Evolutionary conservation across 2,329 filamentous ascomycete genomes (phyloP).

Genomic region (Nemania abortiva): DNA sequence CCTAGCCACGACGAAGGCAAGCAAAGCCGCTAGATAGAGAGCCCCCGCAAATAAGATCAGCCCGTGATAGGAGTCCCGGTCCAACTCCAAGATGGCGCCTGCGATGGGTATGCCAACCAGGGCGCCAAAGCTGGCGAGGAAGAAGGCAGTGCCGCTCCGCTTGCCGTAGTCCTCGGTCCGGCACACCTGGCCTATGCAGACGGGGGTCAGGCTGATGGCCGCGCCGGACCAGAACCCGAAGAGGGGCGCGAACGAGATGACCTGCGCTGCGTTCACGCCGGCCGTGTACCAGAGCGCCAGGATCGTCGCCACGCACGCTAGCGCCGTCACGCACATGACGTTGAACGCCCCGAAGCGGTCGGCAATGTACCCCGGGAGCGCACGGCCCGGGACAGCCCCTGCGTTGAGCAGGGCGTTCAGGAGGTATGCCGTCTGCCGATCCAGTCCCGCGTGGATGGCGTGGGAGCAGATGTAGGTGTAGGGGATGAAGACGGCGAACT

Average conservation of each 20-base stretch:
- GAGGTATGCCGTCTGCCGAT: conserved; percentile 29
- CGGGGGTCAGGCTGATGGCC: conserved; percentile 32
- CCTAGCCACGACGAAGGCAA: conserved; percentile 33
- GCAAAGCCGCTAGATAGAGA: conserved; percentile 27
- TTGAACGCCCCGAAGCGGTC: conserved; percentile 36
- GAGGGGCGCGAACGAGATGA: conserved; percentile 31
- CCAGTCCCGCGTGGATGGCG: conserved; percentile 26
- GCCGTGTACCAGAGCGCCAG: conserved; percentile 32
- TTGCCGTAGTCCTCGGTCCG: conserved; percentile 35
- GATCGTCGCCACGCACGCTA: conserved; percentile 29
- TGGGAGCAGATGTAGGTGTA: conserved; percentile 34
- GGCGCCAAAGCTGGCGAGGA: conserved; percentile 32
- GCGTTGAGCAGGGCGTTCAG: conserved; percentile 32
- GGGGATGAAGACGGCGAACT: conserved; percentile 35
- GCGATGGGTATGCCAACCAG: conserved; percentile 31
- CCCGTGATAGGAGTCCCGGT: conserved; percentile 26
- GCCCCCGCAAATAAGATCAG: conserved; percentile 32
- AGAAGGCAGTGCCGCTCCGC: conserved; percentile 35
- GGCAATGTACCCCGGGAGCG: conserved; percentile 34
- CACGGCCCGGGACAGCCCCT: conserved; percentile 32
- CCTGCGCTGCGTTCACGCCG: conserved; percentile 23
- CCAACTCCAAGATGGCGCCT: conserved; percentile 26
- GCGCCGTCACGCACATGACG: conserved; percentile 27
- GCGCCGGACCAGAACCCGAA: conserved; percentile 37
- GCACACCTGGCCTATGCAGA: conserved; percentile 36